Conservation (phyloP, 495 filamentous ascomycete species). For the Trichoderma virens region DNA sequence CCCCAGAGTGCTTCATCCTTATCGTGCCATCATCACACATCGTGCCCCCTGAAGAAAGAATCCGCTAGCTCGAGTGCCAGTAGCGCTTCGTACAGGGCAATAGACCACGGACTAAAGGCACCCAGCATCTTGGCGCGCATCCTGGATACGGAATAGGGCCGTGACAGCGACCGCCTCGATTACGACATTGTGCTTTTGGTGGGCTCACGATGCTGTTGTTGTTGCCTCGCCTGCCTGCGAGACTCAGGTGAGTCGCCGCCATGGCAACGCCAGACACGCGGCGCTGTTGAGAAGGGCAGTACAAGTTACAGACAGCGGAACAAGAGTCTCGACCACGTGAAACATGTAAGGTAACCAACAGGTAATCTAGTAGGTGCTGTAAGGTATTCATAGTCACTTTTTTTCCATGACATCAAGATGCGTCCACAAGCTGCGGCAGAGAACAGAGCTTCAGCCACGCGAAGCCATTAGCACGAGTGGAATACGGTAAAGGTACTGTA, state of each 20-base stretch:
- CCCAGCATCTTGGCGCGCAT: conserved; percentile 3
- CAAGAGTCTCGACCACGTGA: not conserved
- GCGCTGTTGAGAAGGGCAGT: not conserved
- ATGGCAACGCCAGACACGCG: not conserved
- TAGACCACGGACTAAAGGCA: not conserved
- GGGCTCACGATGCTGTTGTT: not conserved
- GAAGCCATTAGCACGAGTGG: not conserved
- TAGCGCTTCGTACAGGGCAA: not conserved
- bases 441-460: not conserved
- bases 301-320: not conserved
- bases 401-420: conserved; percentile 6
- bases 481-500: not conserved
- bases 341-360: not conserved
- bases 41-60: not conserved
- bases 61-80: not conserved
- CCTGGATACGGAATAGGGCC: conserved; percentile 1
- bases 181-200: conserved; percentile 6
- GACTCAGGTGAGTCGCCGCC: not conserved
- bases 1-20: not conserved
- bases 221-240: too few species aligned
- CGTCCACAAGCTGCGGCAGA: not conserved
- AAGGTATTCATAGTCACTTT: too few species aligned
- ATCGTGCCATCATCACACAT: not conserved
- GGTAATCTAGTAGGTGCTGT: not conserved
- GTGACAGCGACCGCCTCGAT: not conserved